These are phyloP conservation scores for Neoscytalidium dimidiatum DNA, from an alignment of 2,329 filamentous ascomycete species.

Conservation along the genomic window DNA sequence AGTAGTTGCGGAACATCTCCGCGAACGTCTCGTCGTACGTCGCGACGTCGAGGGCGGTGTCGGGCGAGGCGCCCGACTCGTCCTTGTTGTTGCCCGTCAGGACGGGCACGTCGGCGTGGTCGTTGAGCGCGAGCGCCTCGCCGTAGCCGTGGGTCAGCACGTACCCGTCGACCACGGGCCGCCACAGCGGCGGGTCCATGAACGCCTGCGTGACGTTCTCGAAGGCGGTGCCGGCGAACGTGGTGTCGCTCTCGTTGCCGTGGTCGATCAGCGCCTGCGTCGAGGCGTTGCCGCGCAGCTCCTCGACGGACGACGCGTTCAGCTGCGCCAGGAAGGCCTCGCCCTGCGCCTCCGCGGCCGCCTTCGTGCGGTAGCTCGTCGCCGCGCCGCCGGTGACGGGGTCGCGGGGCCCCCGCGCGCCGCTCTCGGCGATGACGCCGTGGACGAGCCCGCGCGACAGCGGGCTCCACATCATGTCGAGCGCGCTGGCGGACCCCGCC, in stretches of 20 bases:
- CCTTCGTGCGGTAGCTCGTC: neutral
- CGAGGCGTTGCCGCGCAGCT: constrained; percentile 1
- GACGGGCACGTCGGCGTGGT: constrained; percentile 50
- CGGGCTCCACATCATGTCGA: constrained; percentile 36
- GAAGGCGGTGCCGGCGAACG: neutral
- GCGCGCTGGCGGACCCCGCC: constrained; percentile 45
- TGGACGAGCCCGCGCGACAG: constrained; percentile 51
- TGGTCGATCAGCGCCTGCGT: neutral
- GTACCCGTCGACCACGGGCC: constrained; percentile 18
- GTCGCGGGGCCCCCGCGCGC: constrained; percentile 21
- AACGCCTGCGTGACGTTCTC: neutral
- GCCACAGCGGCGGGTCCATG: constrained; percentile 8
- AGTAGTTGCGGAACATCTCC: constrained; percentile 20
- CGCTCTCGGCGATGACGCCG: constrained; percentile 11
- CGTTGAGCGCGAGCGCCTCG: neutral
- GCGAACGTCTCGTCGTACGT: neutral
- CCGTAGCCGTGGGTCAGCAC: constrained; percentile 8
- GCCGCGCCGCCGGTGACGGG: neutral
- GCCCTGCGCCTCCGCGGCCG: neutral
- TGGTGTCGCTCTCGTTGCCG: constrained; percentile 4
- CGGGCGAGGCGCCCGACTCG: constrained; percentile 57
- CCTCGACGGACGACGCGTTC: neutral
- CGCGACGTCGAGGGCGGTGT: constrained; percentile 45
- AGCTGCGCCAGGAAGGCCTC: neutral
- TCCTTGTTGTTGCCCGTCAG: constrained; percentile 59